Evolutionary conservation across 1,284 basidiomycete species (phyloP).

Genomic region (Pascua sp.): DNA sequence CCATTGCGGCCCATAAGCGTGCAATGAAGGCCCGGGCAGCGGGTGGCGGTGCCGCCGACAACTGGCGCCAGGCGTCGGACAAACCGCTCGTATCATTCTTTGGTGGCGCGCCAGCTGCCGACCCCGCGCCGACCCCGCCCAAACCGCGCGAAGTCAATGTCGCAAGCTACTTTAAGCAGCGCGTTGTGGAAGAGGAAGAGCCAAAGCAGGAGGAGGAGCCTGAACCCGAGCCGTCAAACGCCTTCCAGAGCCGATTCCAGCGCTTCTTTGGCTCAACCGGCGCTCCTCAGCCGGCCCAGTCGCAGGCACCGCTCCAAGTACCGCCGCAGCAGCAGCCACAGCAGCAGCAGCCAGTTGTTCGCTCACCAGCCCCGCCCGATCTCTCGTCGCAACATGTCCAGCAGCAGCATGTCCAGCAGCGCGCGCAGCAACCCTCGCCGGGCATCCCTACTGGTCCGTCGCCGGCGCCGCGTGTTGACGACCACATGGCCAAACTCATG

Average conservation of each 20-base stretch:
- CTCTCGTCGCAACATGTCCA: background rate
- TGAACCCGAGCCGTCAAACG: constrained; percentile 12
- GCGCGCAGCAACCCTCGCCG: background rate
- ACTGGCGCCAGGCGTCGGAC: constrained; percentile 20
- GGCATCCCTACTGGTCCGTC: background rate
- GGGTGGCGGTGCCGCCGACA: constrained; percentile 8
- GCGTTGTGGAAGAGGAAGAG: constrained; percentile 18
- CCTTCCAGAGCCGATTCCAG: constrained; percentile 41
- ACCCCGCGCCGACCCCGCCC: constrained; percentile 7
- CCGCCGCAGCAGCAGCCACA: constrained; percentile 3
- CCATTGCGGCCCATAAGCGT: constrained; percentile 43
- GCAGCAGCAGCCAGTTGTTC: constrained; percentile 3
- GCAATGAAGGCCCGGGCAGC: constrained; percentile 30
- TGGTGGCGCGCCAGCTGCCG: constrained; percentile 11
- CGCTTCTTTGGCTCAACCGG: constrained; percentile 31
- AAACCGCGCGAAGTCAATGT: constrained; percentile 40
- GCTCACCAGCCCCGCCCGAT: background rate
- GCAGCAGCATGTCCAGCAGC: too few relatives aligned
- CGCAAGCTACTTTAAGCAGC: constrained; percentile 38
- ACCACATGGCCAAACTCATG: constrained; percentile 41
- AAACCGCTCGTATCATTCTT: constrained; percentile 36
- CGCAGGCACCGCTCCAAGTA: background rate
- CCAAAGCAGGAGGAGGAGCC: constrained; percentile 16
- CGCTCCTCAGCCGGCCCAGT: background rate
- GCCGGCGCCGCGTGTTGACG: constrained; percentile 18